Evolutionary conservation across 2,329 filamentous ascomycete genomes (phyloP), one percentile per base, ranked within the genome.

Genomic region (Alternaria sp.): DNA sequence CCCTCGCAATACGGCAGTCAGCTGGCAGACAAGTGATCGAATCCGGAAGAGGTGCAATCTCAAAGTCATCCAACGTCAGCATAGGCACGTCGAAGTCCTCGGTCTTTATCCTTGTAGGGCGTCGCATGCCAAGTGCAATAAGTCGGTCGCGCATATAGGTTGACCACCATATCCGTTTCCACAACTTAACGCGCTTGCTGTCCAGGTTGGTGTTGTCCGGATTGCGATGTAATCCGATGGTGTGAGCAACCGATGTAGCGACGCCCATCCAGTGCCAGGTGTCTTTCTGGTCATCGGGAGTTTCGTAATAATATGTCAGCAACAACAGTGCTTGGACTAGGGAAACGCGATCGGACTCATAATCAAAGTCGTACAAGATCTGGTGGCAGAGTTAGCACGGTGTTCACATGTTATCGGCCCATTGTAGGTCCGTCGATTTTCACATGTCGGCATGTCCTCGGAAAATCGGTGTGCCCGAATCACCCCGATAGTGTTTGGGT

Each of bases 231-330:
- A 97, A 85, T 6, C 95, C 94, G 67, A 97, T 97, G 12, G 94
- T 97, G 79, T 97, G 93, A 56, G 93, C 94, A 50, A 97, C 84
- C 12, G 94, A 97, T 63, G 97, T 92, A 45, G 94, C 95, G 40
- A 97, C 93, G 17, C 95, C 95, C 92, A 97, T 97, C 95, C 94
- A 97, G 77, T 97, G 94, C 92, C 95, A 97, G 49, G 94, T 97
- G 78, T 97, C 95, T 80, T 97, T 97, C 77, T 97, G 93, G 78
- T 97, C 95, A 80, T 97, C 93, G 0, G 94, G 94, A 12, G 93
- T 97, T 81, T 97, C 94, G 79, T 97, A 97, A 91, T 95, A 98
- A 79, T 97, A 97, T 4, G 94, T 97, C 91, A 97, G 94, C 63
- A 97, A 86, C 23, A 97, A 85, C 21, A 97, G 85, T 5, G 92